Conservation (phyloP, 768 basidiomycete species). For the Suillus lakei region DNA sequence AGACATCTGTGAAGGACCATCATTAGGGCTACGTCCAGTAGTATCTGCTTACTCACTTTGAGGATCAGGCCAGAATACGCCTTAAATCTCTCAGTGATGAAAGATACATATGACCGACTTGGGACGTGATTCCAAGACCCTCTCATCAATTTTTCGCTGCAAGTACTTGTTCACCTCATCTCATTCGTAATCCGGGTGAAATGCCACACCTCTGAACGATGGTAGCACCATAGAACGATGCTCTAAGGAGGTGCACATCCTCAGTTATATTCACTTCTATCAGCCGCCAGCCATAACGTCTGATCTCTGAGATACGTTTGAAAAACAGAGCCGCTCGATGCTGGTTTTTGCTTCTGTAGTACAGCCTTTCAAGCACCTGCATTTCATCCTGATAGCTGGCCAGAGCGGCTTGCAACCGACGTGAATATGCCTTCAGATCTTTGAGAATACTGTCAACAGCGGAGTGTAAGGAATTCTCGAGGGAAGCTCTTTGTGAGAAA, state of each 20-base stretch:
- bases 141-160: conserved; percentile 56
- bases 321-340: conserved; percentile 58
- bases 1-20: conserved; percentile 43
- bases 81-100: conserved; percentile 40
- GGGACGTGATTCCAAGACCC: conserved; percentile 71
- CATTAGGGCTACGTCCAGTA: not conserved
- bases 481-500: conserved; percentile 21
- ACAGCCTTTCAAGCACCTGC: conserved; percentile 65
- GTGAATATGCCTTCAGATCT: conserved; percentile 57
- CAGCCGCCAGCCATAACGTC: conserved; percentile 48
- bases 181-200: not conserved
- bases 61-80: conserved; percentile 45
- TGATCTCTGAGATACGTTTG: conserved; percentile 64
- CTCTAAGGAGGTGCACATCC: conserved; percentile 29
- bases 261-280: conserved; percentile 21
- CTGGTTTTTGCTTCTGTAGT: conserved; percentile 84
- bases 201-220: conserved; percentile 18
- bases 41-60: conserved; percentile 43
- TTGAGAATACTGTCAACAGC: conserved; percentile 64
- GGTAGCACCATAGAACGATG: conserved; percentile 33
- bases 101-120: conserved; percentile 36
- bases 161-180: not conserved
- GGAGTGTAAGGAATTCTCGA: conserved; percentile 35
- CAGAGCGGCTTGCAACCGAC: conserved; percentile 54
- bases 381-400: conserved; percentile 48